Evolutionary conservation across 805 yeast species (phyloP), one percentile per base, ranked within the genome.

Genomic region (Cyberlindnera maclurae): DNA sequence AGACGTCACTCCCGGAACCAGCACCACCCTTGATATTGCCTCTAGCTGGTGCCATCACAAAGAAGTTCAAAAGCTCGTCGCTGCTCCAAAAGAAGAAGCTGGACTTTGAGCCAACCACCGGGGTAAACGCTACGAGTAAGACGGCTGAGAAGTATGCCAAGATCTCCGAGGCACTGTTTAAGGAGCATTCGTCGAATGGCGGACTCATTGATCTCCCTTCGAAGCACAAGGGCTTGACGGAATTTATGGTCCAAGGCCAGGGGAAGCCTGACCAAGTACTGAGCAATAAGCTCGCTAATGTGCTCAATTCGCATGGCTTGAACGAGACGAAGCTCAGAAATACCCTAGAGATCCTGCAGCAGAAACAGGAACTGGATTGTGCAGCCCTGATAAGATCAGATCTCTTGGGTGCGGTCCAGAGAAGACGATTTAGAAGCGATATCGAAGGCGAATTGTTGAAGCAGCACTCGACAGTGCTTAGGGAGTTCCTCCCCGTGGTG

Each of bases 371-470:
- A 43, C 47, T 34, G 45, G 59, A 43, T 34, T 46, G 39, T 3
- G 33, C 35, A 4, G 27, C 43, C 5, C 41, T 50, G 16, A 46
- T 58, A 16, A 54, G 55, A 40, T 45, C 72, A 15, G 62, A 63
- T 26, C 49, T 77, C 20, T 53, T 68, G 12, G 90, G 90, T 0
- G 70, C 79, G 3, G 63, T 79, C 27, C 63, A 78, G 2, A 66
- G 94, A 46, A 71, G 80, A 51, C 67, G 73, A 29, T 61, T 83
- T 36, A 64, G 79, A 39, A 75, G 78, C 31, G 75, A 70, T 30
- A 63, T 82, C 15, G 89, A 82, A 50, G 62, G 64, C 22, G 84
- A 80, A 39, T 54, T 82, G 24, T 58, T 82, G 29, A 70, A 68
- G 38, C 75, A 71, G 42, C 82, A 82, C 49, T 58, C 73, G 42